Base-by-base conservation (phyloP, 805 yeast species). In the Blastobotrys parvus region DNA sequence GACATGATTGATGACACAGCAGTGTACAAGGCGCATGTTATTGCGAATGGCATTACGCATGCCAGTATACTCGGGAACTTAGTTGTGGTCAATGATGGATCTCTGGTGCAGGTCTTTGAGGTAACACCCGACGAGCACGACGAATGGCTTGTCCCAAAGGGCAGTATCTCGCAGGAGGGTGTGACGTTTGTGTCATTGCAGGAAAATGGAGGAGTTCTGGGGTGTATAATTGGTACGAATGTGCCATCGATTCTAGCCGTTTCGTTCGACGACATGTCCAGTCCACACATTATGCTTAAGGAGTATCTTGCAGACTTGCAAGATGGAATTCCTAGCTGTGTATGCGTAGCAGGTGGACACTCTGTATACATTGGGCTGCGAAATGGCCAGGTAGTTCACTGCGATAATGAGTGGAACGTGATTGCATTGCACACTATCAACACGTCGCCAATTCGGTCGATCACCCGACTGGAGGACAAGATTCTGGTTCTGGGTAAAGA, bases 1-100 rank as follows among this genome's bases (percentile, higher is more conserved):
- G 48, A 46, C 31, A 25, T 46, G 31, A 36, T 31, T 8, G 47
- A 41, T 10, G 18, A 4, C 5, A 11, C n/a, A n/a, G n/a, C n/a
- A n/a, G n/a, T n/a, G n/a, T n/a, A n/a, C n/a, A n/a, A n/a, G n/a
- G n/a, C n/a, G n/a, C n/a, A n/a, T n/a, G n/a, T n/a, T n/a, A n/a
- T n/a, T n/a, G n/a, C n/a, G n/a, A n/a, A n/a, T n/a, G n/a, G n/a
- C n/a, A 29, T 5, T 15, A 32, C 8, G 10, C 11, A 25, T 25
- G 29, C 29, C 29, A 25, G 29, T 25, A 25, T 25, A 8, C 11
- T 25, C 7, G 29, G 29, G 11, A 11, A 25, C 29, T 25, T 25
- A 7, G 7, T 25, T 25, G 29, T 25, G 11, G 29, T 8, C 10
- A 25, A 11, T 8, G 29, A 25, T 25, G 11, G 11, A 25, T 25